A percentile compares a stretch with the other conserved stretches of the same genome.
phyloP scores from a whole-genome alignment of 768 basidiomycete species.

The Dentipellis sp. region DNA sequence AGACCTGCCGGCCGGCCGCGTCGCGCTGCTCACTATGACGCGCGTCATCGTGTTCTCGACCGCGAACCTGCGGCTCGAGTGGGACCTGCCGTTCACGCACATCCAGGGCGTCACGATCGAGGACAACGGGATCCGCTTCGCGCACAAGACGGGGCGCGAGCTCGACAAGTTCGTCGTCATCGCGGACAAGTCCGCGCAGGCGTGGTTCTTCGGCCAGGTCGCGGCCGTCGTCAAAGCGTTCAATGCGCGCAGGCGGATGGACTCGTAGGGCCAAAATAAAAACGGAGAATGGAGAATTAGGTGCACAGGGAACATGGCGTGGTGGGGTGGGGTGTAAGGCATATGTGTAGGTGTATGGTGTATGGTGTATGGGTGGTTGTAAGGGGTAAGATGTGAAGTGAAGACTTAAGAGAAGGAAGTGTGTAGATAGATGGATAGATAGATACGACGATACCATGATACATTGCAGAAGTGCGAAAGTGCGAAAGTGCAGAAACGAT shows the following conservation, averaged over 20 bases:
- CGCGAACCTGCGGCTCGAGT: slow-evolving; percentile 74
- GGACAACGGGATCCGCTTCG: slow-evolving; percentile 83
- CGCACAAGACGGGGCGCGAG: slow-evolving; percentile 68
- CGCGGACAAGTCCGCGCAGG: slow-evolving; percentile 63
- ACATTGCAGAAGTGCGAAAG: too few relatives aligned
- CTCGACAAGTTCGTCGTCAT: slow-evolving; percentile 72
- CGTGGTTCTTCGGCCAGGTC: slow-evolving; percentile 76
- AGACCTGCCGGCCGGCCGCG: slow-evolving; percentile 71
- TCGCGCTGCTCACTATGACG: slow-evolving; percentile 69
- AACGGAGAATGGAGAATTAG: slow-evolving; percentile 1
- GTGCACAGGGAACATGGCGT: neutral
- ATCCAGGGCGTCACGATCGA: slow-evolving; percentile 86
- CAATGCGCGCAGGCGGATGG: slow-evolving; percentile 69
- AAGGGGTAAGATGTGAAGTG: neutral
- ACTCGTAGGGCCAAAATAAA: slow-evolving; percentile 21
- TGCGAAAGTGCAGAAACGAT: too few relatives aligned
- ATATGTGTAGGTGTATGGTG: too few relatives aligned
- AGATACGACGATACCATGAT: slow-evolving; percentile 5
- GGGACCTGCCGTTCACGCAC: slow-evolving; percentile 85
- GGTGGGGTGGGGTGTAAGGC: neutral
- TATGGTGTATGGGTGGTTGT: neutral
- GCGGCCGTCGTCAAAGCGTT: slow-evolving; percentile 69
- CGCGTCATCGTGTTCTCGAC: slow-evolving; percentile 81
- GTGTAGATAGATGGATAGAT: slow-evolving; percentile 9
- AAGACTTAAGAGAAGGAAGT: neutral